A percentile compares a stretch with the other conserved stretches of the same genome.
These are phyloP conservation scores for Coleophoma eucalyptorum DNA, from an alignment of 2,329 filamentous ascomycete genomes.

Conservation along the genomic window DNA sequence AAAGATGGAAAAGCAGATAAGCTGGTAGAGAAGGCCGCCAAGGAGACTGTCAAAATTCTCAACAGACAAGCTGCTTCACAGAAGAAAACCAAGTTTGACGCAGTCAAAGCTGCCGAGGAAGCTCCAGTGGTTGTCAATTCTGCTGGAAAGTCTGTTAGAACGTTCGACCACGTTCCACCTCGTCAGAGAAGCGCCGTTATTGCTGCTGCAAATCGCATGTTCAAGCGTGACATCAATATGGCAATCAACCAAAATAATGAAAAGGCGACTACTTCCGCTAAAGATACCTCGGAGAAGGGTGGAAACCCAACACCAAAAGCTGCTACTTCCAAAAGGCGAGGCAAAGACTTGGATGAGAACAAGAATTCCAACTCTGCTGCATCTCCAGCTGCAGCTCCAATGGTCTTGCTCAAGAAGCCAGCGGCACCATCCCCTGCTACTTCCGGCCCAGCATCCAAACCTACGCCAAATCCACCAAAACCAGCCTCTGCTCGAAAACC, in stretches of 20 bases:
- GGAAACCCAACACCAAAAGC: constrained; percentile 26
- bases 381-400: constrained; percentile 24
- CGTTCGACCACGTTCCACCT: constrained; percentile 43
- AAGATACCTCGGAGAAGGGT: constrained; percentile 4
- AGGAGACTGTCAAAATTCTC: constrained; percentile 59
- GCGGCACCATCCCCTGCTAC: constrained; percentile 24
- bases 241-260: constrained; percentile 5
- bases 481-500: constrained; percentile 22
- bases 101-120: constrained; percentile 20
- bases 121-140: constrained; percentile 29
- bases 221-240: constrained; percentile 56
- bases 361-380: constrained; percentile 10
- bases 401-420: constrained; percentile 35
- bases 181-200: constrained; percentile 40
- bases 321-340: constrained; percentile 19
- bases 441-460: constrained; percentile 18
- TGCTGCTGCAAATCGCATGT: constrained; percentile 57
- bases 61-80: constrained; percentile 49
- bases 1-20: constrained; percentile 65
- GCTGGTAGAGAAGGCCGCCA: constrained; percentile 56
- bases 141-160: constrained; percentile 37
- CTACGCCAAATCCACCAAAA: constrained; percentile 20
- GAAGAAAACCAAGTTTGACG: constrained; percentile 34
- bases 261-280: constrained; percentile 3
- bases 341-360: constrained; percentile 30